Base-by-base conservation (phyloP, 2,329 filamentous ascomycete genomes). In the Purpureocillium lavendulum region DNA sequence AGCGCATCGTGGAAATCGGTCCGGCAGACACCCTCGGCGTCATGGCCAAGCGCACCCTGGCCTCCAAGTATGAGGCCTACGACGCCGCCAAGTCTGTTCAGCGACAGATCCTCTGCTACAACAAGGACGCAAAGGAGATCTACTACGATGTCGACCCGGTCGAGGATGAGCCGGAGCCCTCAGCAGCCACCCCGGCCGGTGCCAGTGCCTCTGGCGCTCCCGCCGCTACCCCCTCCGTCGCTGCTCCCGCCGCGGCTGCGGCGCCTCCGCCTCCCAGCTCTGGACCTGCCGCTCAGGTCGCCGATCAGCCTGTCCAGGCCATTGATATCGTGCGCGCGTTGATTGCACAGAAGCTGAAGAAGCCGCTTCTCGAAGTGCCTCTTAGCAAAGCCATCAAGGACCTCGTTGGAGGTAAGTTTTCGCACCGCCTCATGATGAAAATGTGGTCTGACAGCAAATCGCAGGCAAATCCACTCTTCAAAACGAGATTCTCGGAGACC, bases 91-190 rank as follows among this genome's bases (percentile, higher is more conserved):
- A 90, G 57, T 96, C 90, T 7, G 83, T 97, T 33, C 89, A 96
- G 68, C 81, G 92, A 61, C 90, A 97, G 65, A 96, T 98, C 60
- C 78, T 98, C 41, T 97, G 92, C 73, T 98, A 97, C 73, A 97
- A 95, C 74, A 98, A 98, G 66, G 92, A 98, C 59, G 85, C 88
- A 41, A 97, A 96, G 64, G 92, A 98, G 65, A 98, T 98, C 49
- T 98, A 98, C 73, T 98, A 98, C 66, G 90, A 96, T 59, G 89
- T 94, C 33, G 92, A 98, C 57, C 92, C 92, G 0, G 72, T 94
- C 24, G 87, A 94, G 56, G 92, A 98, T 42, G 92, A 97, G 64
- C 76, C 84, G 35, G 83, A 84, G 56, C 69, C 81, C 2, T 61
- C 70, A 11, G 65, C 72, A 17, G 58, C 66, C 45, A 60, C 74